Evolutionary conservation across 139 green algal species (phyloP).

Genomic region (Desmodesmus armatus): DNA sequence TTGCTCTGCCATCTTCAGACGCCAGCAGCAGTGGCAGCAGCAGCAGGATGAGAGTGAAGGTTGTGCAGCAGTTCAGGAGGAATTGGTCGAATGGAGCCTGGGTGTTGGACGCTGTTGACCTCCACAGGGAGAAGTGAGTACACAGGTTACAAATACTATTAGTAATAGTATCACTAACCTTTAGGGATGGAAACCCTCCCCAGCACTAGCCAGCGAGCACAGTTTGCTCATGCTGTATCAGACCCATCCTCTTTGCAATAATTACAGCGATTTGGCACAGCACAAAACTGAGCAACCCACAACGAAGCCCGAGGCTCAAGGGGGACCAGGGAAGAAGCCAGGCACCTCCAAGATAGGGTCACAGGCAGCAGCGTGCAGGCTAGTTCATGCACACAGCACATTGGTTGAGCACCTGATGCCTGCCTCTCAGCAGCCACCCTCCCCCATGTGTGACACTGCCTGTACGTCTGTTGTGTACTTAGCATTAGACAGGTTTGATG

Average conservation of each 20-base stretch:
- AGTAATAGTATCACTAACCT: background rate
- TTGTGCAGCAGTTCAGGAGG: slow-evolving; percentile 60
- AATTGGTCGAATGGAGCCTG: slow-evolving; percentile 43
- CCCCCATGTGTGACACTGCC: no score
- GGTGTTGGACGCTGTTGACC: slow-evolving; percentile 49
- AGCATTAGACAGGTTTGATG: background rate
- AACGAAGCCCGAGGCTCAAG: no score
- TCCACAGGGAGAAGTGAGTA: slow-evolving; percentile 62
- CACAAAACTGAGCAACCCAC: no score
- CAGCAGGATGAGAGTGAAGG: slow-evolving; percentile 43
- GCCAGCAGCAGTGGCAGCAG: background rate
- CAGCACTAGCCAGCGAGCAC: no score
- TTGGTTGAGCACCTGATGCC: no score
- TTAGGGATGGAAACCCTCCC: no score
- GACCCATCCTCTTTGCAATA: background rate
- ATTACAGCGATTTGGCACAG: background rate
- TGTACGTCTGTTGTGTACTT: no score
- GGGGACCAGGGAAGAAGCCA: no score
- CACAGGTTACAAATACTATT: background rate
- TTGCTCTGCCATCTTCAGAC: background rate
- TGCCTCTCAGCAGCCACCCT: no score
- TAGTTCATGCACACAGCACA: no score
- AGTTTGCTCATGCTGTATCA: background rate
- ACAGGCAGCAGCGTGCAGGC: no score
- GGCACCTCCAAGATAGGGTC: no score